Evolutionary conservation across 1,284 basidiomycete species (phyloP).

Genomic region (Ceratobasidium sp.): DNA sequence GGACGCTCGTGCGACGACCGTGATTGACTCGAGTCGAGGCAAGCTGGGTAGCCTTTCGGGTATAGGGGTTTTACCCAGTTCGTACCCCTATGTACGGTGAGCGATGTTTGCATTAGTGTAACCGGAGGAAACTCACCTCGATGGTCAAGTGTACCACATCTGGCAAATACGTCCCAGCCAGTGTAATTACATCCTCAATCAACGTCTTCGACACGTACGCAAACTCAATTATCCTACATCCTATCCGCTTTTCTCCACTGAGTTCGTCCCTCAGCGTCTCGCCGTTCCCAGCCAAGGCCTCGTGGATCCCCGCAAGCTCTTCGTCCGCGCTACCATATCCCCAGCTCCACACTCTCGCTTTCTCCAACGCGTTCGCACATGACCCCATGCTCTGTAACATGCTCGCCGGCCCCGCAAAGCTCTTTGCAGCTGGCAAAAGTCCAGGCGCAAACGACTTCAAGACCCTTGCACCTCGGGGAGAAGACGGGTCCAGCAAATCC

Average conservation of each 20-base stretch:
- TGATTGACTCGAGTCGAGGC: slow-evolving; percentile 36
- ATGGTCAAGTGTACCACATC: slow-evolving; percentile 38
- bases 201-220: slow-evolving; percentile 39
- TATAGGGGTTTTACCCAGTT: slow-evolving; percentile 31
- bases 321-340: slow-evolving; percentile 43
- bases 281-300: slow-evolving; percentile 29
- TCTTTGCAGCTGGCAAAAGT: slow-evolving; percentile 27
- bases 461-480: slow-evolving; percentile 32
- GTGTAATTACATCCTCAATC: slow-evolving; percentile 37
- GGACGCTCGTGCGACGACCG: slow-evolving; percentile 34
- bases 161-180: slow-evolving; percentile 27
- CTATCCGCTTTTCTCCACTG: slow-evolving; percentile 18
- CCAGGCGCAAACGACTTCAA: slow-evolving; percentile 37
- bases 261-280: slow-evolving; percentile 13
- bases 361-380: slow-evolving; percentile 22
- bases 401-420: slow-evolving; percentile 38
- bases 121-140: slow-evolving; percentile 19
- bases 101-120: not conserved
- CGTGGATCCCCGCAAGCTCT: slow-evolving; percentile 35
- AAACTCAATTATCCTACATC: slow-evolving; percentile 29
- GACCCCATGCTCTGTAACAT: slow-evolving; percentile 41
- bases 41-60: slow-evolving; percentile 34
- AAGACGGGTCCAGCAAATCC: slow-evolving; percentile 33
- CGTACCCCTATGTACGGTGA: slow-evolving; percentile 28
- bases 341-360: slow-evolving; percentile 42